Evolutionary conservation across 2,329 filamentous ascomycete genomes (phyloP).

Genomic region (Pseudogymnoascus destructans): DNA sequence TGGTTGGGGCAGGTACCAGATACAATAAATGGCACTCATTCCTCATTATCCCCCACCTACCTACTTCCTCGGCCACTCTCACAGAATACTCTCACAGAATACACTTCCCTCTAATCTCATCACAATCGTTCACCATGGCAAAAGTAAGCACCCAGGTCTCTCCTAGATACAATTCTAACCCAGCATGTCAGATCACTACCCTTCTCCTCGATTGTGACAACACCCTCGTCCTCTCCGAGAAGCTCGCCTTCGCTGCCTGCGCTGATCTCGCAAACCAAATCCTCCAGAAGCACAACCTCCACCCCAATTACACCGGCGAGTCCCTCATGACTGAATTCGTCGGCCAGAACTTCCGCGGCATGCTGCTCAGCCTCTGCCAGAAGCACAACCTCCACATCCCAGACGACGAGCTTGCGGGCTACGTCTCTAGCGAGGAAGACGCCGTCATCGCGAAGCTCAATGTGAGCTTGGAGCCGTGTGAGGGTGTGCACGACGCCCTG

Average conservation of each 20-base stretch:
- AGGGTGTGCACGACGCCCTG: conserved; percentile 54
- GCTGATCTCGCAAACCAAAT: conserved; percentile 82
- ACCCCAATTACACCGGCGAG: conserved; percentile 62
- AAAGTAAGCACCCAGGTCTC: neutral
- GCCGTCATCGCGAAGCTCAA: conserved; percentile 71
- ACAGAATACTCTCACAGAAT: neutral
- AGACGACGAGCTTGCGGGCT: conserved; percentile 55
- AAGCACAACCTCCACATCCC: conserved; percentile 62
- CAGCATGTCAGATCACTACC: conserved; percentile 43
- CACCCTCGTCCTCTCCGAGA: conserved; percentile 84
- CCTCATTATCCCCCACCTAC: neutral
- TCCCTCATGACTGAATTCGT: conserved; percentile 77
- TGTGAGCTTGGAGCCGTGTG: conserved; percentile 52
- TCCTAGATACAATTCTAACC: neutral
- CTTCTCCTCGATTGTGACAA: conserved; percentile 75
- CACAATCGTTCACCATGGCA: neutral
- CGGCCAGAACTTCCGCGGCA: conserved; percentile 88
- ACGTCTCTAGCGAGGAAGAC: conserved; percentile 67
- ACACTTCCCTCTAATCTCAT: neutral
- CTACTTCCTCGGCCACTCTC: neutral
- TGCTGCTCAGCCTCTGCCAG: conserved; percentile 65
- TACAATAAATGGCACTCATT: neutral
- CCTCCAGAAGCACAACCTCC: conserved; percentile 50
- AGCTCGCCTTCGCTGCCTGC: conserved; percentile 82
- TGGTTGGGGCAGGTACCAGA: too few species aligned